Conservation (phyloP, 1,139 yeast species). For the Debaryomycetaceae sp. region DNA sequence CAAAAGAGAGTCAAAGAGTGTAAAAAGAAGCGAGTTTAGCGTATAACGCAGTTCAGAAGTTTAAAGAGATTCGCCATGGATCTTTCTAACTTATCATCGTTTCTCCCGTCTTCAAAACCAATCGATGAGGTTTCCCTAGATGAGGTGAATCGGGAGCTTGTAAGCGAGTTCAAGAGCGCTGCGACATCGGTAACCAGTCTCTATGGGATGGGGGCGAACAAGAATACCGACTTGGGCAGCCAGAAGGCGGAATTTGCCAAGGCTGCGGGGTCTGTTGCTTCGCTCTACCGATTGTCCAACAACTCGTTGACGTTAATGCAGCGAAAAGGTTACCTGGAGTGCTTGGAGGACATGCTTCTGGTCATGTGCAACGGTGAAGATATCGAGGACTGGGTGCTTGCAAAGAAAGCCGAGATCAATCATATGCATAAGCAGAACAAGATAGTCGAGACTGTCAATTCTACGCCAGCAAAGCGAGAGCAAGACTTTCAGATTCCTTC, state of each 20-base stretch:
- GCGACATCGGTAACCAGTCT: slow-evolving; percentile 44
- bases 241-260: slow-evolving; percentile 51
- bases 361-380: slow-evolving; percentile 46
- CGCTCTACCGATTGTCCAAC: slow-evolving; percentile 53
- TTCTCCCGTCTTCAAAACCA: slow-evolving; percentile 48
- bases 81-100: slow-evolving; percentile 49
- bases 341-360: slow-evolving; percentile 52
- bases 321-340: slow-evolving; percentile 54
- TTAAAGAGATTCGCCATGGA: slow-evolving; percentile 37
- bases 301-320: slow-evolving; percentile 39
- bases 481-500: slow-evolving; percentile 21
- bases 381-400: slow-evolving; percentile 51
- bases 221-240: slow-evolving; percentile 6
- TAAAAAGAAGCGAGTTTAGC: too few relatives aligned
- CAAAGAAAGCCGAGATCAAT: slow-evolving; percentile 46
- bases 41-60: too few relatives aligned
- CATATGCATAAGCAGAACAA: slow-evolving; percentile 12
- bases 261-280: slow-evolving; percentile 65
- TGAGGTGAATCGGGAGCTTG: slow-evolving; percentile 41
- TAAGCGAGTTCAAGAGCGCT: slow-evolving; percentile 42
- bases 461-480: background rate
- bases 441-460: background rate
- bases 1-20: too few relatives aligned
- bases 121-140: slow-evolving; percentile 41
- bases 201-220: slow-evolving; percentile 28